These are phyloP conservation scores for Coemansia sp. DNA, from an alignment of 192 early-diverging fungal genomes.

Conservation along the genomic window DNA sequence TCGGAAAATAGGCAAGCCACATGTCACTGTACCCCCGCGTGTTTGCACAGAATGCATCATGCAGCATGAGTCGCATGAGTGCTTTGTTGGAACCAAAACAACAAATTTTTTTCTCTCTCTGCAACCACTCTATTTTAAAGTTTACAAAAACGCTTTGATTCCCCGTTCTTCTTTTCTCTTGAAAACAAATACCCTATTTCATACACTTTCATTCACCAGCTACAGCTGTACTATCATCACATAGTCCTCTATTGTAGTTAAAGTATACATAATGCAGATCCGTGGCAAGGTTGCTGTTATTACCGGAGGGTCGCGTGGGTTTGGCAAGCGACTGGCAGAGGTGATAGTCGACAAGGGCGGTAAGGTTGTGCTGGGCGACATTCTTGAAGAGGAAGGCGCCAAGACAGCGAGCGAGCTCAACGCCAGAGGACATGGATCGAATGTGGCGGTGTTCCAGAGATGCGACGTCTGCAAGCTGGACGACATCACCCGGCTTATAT, in stretches of 20 bases:
- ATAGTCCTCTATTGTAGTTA: background rate
- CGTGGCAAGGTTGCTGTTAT: slow-evolving; percentile 66
- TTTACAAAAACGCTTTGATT: background rate
- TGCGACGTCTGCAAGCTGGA: slow-evolving; percentile 56
- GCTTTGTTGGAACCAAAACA: background rate
- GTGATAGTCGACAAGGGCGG: slow-evolving; percentile 60
- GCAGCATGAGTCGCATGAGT: too few species aligned
- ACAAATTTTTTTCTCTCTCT: background rate
- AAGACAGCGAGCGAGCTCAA: slow-evolving; percentile 45
- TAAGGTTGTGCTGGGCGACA: slow-evolving; percentile 65
- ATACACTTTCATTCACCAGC: background rate
- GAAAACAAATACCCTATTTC: background rate
- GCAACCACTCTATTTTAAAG: too few species aligned
- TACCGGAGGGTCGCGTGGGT: slow-evolving; percentile 69
- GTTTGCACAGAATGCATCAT: too few species aligned
- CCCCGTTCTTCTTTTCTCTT: background rate
- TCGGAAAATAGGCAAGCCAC: background rate
- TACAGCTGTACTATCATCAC: background rate
- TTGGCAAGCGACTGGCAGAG: slow-evolving; percentile 64
- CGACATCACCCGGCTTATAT: slow-evolving; percentile 41
- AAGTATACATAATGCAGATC: slow-evolving; percentile 24
- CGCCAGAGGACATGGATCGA: background rate
- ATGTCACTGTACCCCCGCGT: background rate
- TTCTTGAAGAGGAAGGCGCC: slow-evolving; percentile 51
- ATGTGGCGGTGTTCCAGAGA: slow-evolving; percentile 41